Evolutionary conservation across 768 basidiomycete genomes (phyloP), one percentile per base, ranked within the genome.

Genomic region (Candolleomyces eurysporus): DNA sequence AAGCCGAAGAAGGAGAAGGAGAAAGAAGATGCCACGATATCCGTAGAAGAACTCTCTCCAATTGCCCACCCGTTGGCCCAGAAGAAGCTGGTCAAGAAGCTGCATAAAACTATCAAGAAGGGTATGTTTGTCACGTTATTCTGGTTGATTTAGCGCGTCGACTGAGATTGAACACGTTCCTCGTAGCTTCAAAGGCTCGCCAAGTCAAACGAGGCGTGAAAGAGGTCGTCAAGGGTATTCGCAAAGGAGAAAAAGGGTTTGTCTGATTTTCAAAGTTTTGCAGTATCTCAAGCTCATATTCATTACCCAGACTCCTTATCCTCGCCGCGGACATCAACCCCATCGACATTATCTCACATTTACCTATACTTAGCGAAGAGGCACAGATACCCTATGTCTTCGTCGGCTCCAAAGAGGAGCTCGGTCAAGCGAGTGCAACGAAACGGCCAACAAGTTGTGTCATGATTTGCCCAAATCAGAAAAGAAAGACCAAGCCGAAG

Each of bases 361-460:
- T 99, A 55, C 97, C 97, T 5, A 80, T 98, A 10, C 80, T 99
- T 71, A 90, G 92, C 51, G 97, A 99, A 78, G 97, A 99, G 73
- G 90, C 94, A 10, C 81, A 87, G 42, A 89, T 94, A 72, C 94
- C 94, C 0, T 96, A 95, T 70, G 82, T 95, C 53, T 96, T 94
- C 71, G 91, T 96, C 14, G 70, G 89, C 2, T 95, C 92, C 4
- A 97, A 96, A 72, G 97, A 98, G 75, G 94, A 96, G 70, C 88
- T 99, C 31, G 97, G 97, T 0, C 89, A 91, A 66, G 93, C 96
- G 17, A 94, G 94, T 71, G 91, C 93, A 55, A 99, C 97, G 48
- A 99, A 99, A 78, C 89, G 97, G 67, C 96, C 97, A 39, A 99
- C 97, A 53, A 96, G 94, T 66, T 98, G 96, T 74, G 96, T 99